These are phyloP conservation scores for Chlorella sp. DNA, from an alignment of 139 green algal species.

Conservation along the genomic window DNA sequence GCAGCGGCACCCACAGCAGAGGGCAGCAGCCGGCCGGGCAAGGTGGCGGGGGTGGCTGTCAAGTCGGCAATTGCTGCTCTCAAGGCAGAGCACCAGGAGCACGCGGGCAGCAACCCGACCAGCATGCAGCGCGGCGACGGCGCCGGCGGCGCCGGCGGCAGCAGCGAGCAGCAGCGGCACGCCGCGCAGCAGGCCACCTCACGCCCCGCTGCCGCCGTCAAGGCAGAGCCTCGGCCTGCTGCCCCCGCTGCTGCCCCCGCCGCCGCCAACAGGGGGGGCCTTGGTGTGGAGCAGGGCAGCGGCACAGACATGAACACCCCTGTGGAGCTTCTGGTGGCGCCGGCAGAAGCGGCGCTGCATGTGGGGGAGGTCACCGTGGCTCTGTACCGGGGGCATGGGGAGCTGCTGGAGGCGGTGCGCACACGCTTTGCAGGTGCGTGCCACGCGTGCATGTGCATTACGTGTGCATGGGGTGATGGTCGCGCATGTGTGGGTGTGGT, in stretches of 20 bases:
- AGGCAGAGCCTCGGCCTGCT: not conserved
- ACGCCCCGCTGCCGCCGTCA: not conserved
- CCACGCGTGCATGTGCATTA: not conserved
- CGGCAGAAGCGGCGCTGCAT: not conserved
- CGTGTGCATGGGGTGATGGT: too few relatives aligned
- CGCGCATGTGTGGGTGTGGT: not conserved
- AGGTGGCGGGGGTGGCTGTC: not conserved
- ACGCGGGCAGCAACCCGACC: slow-evolving; percentile 30
- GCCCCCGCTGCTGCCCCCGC: not conserved
- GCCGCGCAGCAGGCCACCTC: slow-evolving; percentile 20
- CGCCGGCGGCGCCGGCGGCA: not conserved
- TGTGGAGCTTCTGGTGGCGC: slow-evolving; percentile 15
- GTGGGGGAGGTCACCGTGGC: slow-evolving; percentile 17
- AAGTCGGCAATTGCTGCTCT: not conserved
- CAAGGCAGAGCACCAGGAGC: slow-evolving; percentile 18
- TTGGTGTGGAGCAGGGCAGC: not conserved
- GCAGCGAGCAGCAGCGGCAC: slow-evolving; percentile 1
- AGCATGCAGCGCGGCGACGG: slow-evolving; percentile 10
- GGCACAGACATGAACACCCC: not conserved
- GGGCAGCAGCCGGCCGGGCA: not conserved
- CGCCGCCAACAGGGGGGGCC: not conserved
- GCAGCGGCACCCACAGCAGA: not conserved
- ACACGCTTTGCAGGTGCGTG: slow-evolving; percentile 9
- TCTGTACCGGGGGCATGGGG: not conserved
- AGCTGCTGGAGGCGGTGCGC: slow-evolving; percentile 23